Evolutionary conservation across 495 filamentous ascomycete species (phyloP).

Genomic region (Pyronema omphalodes): DNA sequence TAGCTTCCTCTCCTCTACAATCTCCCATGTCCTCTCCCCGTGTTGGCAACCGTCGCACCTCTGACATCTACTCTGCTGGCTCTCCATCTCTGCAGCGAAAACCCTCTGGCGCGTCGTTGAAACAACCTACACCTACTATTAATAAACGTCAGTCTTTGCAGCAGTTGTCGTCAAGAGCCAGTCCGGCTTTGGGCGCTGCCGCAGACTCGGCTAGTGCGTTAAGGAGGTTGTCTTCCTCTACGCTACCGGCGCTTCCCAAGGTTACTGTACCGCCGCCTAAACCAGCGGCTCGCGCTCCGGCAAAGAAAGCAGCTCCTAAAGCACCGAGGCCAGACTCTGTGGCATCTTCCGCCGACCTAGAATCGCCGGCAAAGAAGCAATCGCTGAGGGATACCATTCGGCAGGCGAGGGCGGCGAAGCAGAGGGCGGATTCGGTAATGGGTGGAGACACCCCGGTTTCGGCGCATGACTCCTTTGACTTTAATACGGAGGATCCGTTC

Average conservation of each 20-base stretch:
- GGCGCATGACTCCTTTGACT: slow-evolving; percentile 35
- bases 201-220: slow-evolving; percentile 10
- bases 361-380: slow-evolving; percentile 27
- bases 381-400: slow-evolving; percentile 81
- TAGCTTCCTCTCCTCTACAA: not conserved
- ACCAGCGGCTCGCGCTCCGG: slow-evolving; percentile 5
- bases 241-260: slow-evolving; percentile 8
- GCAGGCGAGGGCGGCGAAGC: slow-evolving; percentile 74
- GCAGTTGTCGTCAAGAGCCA: slow-evolving; percentile 13
- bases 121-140: slow-evolving; percentile 4
- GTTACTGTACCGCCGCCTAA: slow-evolving; percentile 6
- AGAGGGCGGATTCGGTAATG: slow-evolving; percentile 27
- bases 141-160: slow-evolving; percentile 16
- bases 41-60: slow-evolving; percentile 11
- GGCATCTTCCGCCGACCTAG: slow-evolving; percentile 33
- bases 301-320: not conserved
- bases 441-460: slow-evolving; percentile 16
- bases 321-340: slow-evolving; percentile 5
- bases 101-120: slow-evolving; percentile 15
- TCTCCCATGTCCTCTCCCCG: not conserved
- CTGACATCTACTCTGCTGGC: slow-evolving; percentile 12
- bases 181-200: not conserved
- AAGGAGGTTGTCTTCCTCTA: slow-evolving; percentile 11
- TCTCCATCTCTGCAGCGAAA: slow-evolving; percentile 14
- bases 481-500: slow-evolving; percentile 45